A percentile compares a stretch with the other conserved stretches of the same genome.
phyloP scores from a whole-genome alignment of 139 green algal species.

The Coccomyxa sp. region DNA sequence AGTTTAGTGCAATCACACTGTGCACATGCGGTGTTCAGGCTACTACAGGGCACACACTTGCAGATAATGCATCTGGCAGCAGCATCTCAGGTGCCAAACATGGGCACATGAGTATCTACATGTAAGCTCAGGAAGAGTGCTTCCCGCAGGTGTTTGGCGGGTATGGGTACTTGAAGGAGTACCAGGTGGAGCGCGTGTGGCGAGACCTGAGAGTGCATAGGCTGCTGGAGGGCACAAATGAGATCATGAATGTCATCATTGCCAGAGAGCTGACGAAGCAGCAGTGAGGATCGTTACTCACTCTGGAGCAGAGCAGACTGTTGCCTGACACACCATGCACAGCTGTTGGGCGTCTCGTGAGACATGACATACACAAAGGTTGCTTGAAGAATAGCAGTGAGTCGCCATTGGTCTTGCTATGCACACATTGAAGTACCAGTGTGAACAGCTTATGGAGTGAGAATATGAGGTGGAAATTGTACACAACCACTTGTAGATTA shows the following conservation, averaged over 20 bases:
- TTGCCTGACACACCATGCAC: no score
- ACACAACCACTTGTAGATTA: no score
- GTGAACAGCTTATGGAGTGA: no score
- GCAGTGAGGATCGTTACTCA: background rate
- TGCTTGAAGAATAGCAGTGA: no score
- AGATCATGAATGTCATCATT: conserved; percentile 76
- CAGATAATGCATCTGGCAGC: background rate
- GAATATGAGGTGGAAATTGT: no score
- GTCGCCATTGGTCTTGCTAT: no score
- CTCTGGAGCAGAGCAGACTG: background rate
- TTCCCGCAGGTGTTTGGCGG: conserved; percentile 41
- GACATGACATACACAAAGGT: no score
- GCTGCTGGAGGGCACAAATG: conserved; percentile 81
- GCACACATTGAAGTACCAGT: no score
- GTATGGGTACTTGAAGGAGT: conserved; percentile 72
- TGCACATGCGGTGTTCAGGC: no score
- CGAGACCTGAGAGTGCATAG: conserved; percentile 78
- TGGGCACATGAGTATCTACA: background rate
- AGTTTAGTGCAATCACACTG: background rate
- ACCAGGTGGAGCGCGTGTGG: conserved; percentile 66
- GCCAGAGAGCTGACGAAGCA: conserved; percentile 32
- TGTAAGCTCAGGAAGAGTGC: background rate
- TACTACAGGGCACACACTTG: background rate
- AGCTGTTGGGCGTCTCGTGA: no score
- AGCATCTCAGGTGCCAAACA: background rate